A percentile compares a stretch with the other conserved stretches of the same genome.
Conservation (phyloP, 2,329 filamentous ascomycete genomes). For the Epichloe scottii region DNA sequence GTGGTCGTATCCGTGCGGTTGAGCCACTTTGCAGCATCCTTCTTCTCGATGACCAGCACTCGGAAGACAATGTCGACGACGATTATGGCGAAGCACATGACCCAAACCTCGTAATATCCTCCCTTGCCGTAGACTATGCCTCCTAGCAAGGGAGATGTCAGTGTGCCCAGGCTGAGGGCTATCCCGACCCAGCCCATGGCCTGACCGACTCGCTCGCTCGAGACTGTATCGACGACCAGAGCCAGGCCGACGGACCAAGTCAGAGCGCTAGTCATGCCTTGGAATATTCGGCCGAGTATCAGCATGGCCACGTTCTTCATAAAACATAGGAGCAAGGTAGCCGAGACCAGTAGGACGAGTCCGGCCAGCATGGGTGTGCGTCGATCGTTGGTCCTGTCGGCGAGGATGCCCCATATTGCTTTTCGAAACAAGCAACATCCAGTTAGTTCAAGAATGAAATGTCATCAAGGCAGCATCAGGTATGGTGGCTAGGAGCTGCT, state of each 20-base stretch:
- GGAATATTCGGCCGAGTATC: constrained; percentile 19
- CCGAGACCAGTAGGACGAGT: constrained; percentile 16
- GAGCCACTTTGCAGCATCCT: constrained; percentile 18
- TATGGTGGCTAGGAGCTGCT: not conserved
- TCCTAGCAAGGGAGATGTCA: constrained; percentile 20
- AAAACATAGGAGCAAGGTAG: constrained; percentile 21
- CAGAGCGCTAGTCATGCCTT: constrained; percentile 21
- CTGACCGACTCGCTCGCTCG: constrained; percentile 17
- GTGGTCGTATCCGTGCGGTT: not conserved
- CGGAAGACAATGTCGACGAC: constrained; percentile 20
- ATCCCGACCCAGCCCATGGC: constrained; percentile 23
- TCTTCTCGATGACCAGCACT: constrained; percentile 20
- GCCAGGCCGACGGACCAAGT: constrained; percentile 26
- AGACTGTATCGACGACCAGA: constrained; percentile 22
- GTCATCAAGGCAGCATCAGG: not conserved
- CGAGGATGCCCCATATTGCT: constrained; percentile 25
- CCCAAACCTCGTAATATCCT: constrained; percentile 23
- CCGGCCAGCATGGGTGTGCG: constrained; percentile 21
- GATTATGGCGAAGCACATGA: constrained; percentile 23
- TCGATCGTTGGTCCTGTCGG: constrained; percentile 21
- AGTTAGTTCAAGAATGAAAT: not conserved
- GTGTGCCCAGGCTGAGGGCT: constrained; percentile 19
- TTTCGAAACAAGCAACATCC: not conserved
- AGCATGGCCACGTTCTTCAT: constrained; percentile 19
- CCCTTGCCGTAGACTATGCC: constrained; percentile 21